phyloP scores from a whole-genome alignment of 192 early-diverging fungal genomes.

The Chytriomyces confervae region DNA sequence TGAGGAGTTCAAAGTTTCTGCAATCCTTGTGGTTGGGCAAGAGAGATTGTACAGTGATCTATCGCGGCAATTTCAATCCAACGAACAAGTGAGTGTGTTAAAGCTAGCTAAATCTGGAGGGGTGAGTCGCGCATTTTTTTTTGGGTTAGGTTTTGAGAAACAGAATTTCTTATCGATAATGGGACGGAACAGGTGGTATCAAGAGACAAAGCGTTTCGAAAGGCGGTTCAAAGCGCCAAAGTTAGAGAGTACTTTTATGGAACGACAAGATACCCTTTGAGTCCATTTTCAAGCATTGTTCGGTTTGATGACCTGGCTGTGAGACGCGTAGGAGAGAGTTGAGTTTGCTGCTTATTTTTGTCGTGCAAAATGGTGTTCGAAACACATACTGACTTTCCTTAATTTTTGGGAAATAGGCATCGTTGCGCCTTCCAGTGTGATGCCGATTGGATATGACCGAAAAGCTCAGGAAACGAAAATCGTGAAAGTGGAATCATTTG shows the following conservation, averaged over 20 bases:
- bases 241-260: slow-evolving; percentile 98
- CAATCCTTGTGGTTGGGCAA: slow-evolving; percentile 89
- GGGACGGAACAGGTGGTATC: slow-evolving; percentile 71
- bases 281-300: slow-evolving; percentile 84
- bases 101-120: slow-evolving; percentile 95
- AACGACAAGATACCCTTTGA: slow-evolving; percentile 70
- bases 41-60: slow-evolving; percentile 92
- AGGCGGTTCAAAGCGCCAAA: slow-evolving; percentile 71
- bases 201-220: slow-evolving; percentile 74
- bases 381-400: slow-evolving; percentile 25
- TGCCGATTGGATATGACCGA: slow-evolving; percentile 87
- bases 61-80: slow-evolving; percentile 57
- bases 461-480: slow-evolving; percentile 80
- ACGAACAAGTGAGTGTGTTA: slow-evolving; percentile 65
- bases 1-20: slow-evolving; percentile 59
- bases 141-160: slow-evolving; percentile 4
- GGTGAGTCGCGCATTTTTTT: slow-evolving; percentile 51
- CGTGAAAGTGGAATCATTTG: slow-evolving; percentile 77
- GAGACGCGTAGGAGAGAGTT: slow-evolving; percentile 77
- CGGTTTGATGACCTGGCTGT: slow-evolving; percentile 79
- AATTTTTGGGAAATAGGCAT: slow-evolving; percentile 51
- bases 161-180: background rate
- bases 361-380: slow-evolving; percentile 11
- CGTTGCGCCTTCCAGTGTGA: slow-evolving; percentile 84
- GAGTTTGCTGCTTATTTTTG: slow-evolving; percentile 11